Evolutionary conservation across 2,329 filamentous ascomycete species (phyloP).

Genomic region (Penicillium sp.): DNA sequence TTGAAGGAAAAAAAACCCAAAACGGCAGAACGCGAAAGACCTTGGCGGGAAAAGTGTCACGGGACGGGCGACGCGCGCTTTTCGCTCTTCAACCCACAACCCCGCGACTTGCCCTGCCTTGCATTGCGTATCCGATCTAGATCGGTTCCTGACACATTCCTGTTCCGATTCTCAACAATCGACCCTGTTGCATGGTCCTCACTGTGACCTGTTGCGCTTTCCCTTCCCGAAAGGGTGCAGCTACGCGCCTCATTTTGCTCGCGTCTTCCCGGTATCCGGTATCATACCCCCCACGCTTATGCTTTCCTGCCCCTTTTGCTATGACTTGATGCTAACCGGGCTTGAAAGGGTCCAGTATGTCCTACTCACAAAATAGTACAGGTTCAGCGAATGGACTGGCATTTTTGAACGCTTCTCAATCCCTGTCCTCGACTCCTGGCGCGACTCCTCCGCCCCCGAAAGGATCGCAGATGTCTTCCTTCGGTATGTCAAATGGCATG

Average conservation of each 20-base stretch:
- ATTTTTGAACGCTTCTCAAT: slow-evolving; percentile 43
- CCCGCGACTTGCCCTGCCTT: slow-evolving; percentile 21
- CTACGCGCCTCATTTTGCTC: slow-evolving; percentile 32
- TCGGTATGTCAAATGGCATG: slow-evolving; percentile 37
- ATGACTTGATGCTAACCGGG: slow-evolving; percentile 6
- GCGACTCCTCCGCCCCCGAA: slow-evolving; percentile 43
- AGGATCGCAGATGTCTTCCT: slow-evolving; percentile 42
- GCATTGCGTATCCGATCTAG: slow-evolving; percentile 16
- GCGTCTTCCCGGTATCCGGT: slow-evolving; percentile 26
- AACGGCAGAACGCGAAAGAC: slow-evolving; percentile 25
- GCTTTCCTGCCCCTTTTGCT: slow-evolving; percentile 13
- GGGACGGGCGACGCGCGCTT: slow-evolving; percentile 23
- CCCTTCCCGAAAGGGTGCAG: slow-evolving; percentile 22
- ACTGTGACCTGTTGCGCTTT: slow-evolving; percentile 15
- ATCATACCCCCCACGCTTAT: slow-evolving; percentile 14
- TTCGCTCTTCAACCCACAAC: slow-evolving; percentile 13
- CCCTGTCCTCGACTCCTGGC: slow-evolving; percentile 42
- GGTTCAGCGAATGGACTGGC: slow-evolving; percentile 37
- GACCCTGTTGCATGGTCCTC: slow-evolving; percentile 12
- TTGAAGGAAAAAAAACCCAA: slow-evolving; percentile 15
- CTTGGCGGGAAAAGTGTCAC: slow-evolving; percentile 22
- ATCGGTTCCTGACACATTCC: slow-evolving; percentile 15
- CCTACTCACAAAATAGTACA: slow-evolving; percentile 38
- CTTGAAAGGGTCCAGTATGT: slow-evolving; percentile 23
- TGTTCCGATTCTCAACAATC: slow-evolving; percentile 2